Conservation (phyloP, 176 grass and related monocot species). For the Aegilops longissima region DNA sequence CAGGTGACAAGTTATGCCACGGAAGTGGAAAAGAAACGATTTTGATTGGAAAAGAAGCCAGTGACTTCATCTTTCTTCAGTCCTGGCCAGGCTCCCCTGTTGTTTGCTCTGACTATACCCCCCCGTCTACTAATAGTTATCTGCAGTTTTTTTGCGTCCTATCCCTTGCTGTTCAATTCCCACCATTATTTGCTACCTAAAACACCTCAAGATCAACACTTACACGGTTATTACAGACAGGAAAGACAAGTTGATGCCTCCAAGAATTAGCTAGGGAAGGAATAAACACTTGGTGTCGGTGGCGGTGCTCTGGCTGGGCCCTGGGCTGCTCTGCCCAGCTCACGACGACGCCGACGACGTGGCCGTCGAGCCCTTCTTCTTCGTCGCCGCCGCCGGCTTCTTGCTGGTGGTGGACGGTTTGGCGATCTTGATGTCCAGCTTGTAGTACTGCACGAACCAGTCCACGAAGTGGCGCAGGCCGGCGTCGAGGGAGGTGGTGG, state of each 20-base stretch:
- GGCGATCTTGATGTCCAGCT: slow-evolving; percentile 44
- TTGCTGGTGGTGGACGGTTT: slow-evolving; percentile 23
- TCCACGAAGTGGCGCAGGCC: slow-evolving; percentile 81
- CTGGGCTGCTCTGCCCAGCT: background rate
- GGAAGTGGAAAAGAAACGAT: slow-evolving; percentile 27
- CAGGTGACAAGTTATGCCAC: slow-evolving; percentile 12
- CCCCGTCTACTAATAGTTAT: slow-evolving; percentile 33
- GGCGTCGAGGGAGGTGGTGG: slow-evolving; percentile 75
- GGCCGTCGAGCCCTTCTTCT: slow-evolving; percentile 39
- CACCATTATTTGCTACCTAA: slow-evolving; percentile 46
- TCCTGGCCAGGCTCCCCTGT: slow-evolving; percentile 43
- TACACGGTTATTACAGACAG: slow-evolving; percentile 42
- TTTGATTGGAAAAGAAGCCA: slow-evolving; percentile 41
- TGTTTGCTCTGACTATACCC: slow-evolving; percentile 47
- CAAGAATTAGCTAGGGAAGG: slow-evolving; percentile 48
- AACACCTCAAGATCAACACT: slow-evolving; percentile 15
- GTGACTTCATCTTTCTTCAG: slow-evolving; percentile 64
- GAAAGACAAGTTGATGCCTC: slow-evolving; percentile 13
- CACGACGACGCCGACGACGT: slow-evolving; percentile 45
- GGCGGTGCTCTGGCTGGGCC: background rate
- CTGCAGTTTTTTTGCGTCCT: slow-evolving; percentile 34
- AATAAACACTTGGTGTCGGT: slow-evolving; percentile 39
- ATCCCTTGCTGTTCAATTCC: slow-evolving; percentile 13
- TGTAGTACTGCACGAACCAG: slow-evolving; percentile 88
- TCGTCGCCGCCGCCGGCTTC: slow-evolving; percentile 31